These are phyloP conservation scores for Isatis tinctoria DNA, from an alignment of 345 rosid genomes.

Conservation along the genomic window DNA sequence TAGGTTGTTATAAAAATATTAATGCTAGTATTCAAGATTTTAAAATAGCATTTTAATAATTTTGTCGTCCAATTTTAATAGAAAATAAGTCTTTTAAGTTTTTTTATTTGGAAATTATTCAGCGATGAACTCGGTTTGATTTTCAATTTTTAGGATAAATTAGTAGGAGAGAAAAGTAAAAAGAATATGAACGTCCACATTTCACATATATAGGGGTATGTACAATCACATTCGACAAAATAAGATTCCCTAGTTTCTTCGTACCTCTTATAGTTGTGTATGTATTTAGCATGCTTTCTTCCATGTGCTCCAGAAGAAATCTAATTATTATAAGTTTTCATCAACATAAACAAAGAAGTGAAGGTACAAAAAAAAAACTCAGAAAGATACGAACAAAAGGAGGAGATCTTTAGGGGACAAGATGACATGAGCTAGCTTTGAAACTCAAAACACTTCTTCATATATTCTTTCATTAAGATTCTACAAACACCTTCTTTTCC, in stretches of 20 bases:
- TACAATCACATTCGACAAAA: not conserved
- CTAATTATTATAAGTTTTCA: not conserved
- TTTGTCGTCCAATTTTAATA: too few relatives aligned
- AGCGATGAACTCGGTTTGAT: too few relatives aligned
- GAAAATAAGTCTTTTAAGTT: too few relatives aligned
- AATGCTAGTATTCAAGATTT: too few relatives aligned
- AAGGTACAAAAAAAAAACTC: not conserved
- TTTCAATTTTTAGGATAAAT: too few relatives aligned
- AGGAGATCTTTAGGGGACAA: constrained; percentile 18
- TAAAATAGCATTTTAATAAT: too few relatives aligned
- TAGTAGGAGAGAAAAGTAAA: too few relatives aligned
- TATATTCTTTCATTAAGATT: constrained; percentile 26
- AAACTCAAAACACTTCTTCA: constrained; percentile 11
- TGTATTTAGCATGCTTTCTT: not conserved
- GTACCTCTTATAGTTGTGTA: not conserved
- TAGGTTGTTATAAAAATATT: too few relatives aligned
- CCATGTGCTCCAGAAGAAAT: constrained; percentile 11
- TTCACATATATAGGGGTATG: not conserved
- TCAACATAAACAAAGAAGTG: not conserved
- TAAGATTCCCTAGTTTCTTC: not conserved
- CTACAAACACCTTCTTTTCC: constrained; percentile 28
- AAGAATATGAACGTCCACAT: not conserved
- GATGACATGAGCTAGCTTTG: constrained; percentile 26
- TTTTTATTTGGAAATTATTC: too few relatives aligned
- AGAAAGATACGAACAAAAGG: constrained; percentile 14